phyloP scores from a whole-genome alignment of 1,139 yeast species.

The Hansenula anomala region DNA sequence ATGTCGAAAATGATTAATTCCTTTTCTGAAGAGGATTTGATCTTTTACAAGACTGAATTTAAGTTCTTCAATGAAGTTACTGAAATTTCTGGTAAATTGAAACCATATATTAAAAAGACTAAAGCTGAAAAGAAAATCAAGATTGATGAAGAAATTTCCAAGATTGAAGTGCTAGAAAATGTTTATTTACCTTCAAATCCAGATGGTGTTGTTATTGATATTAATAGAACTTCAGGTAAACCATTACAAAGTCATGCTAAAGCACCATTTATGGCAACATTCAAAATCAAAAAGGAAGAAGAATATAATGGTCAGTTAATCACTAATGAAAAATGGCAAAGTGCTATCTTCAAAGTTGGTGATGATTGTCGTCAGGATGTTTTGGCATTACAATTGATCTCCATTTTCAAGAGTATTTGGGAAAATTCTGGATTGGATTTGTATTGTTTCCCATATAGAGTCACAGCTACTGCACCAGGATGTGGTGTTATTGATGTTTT shows the following conservation, averaged over 20 bases:
- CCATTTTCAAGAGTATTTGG: conserved; percentile 92
- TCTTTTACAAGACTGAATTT: conserved; percentile 79
- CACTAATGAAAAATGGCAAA: conserved; percentile 67
- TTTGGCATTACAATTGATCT: conserved; percentile 84
- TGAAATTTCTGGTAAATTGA: conserved; percentile 86
- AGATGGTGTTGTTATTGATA: conserved; percentile 89
- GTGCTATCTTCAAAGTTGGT: conserved; percentile 98
- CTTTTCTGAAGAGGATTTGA: conserved; percentile 56
- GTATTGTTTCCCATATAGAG: conserved; percentile 89
- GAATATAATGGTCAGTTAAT: conserved; percentile 30
- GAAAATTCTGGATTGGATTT: conserved; percentile 81
- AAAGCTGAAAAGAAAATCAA: conserved; percentile 95
- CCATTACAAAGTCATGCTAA: conserved; percentile 99
- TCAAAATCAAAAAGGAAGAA: conserved; percentile 64
- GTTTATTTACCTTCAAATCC: conserved; percentile 96
- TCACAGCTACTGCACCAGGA: conserved; percentile 98
- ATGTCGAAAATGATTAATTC: conserved; percentile 59
- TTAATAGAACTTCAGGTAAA: conserved; percentile 85
- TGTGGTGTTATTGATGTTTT: conserved; percentile 98
- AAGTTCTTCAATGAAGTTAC: conserved; percentile 90
- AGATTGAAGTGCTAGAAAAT: conserved; percentile 71
- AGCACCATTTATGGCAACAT: conserved; percentile 97
- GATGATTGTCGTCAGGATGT: conserved; percentile 99
- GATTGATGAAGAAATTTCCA: conserved; percentile 93
- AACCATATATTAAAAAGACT: conserved; percentile 87